Base-by-base conservation (phyloP, 768 basidiomycete genomes). In the Tylopilus felleus region DNA sequence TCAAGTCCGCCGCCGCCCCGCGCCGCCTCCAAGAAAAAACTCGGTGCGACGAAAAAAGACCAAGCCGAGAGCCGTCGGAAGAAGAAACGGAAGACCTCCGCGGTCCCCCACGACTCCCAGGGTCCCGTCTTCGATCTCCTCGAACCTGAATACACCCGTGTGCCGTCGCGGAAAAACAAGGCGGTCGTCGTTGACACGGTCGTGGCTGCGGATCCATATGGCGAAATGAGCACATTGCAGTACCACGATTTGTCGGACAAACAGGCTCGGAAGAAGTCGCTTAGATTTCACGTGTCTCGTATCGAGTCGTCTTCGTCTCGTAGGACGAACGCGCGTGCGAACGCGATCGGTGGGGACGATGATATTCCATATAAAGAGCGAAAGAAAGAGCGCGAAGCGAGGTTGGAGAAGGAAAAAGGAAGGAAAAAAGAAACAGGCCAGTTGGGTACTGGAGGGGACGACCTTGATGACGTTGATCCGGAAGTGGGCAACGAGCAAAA, bases 201-300 rank as follows among this genome's bases (percentile, higher is more conserved):
- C 27, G 49, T 48, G 33, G 52, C 52, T 5, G n/a, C 56, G 22
- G 53, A 69, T 29, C 77, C 81, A 3, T 92, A 81, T 60, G 91
- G 94, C 49, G 97, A 98, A 65, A 77, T 83, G 4, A 81, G 80
- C 1, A 68, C 79, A 16, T 78, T 98, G 17, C 78, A 81, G 53
- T 73, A 79, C 31, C 82, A 82, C 10, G 96, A 98, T 60, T 80
- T 85, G 21, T 80, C 78, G 6, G 96, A 98, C 74, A 97, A 97
- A 69, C 80, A 76, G 19, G 85, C 88, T 4, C 84, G 88, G 52
- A 87, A 84, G 60, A 88, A 88, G 60, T 82, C 90, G 8, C 80
- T 98, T 29, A 86, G 89, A 33, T 99, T 98, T 83, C 91, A 98
- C 71, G 93, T 93, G 5, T 82, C 90, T 50, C 90, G 88, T 67